Base-by-base conservation (phyloP, 345 rosid species). In the Balakata baccata region DNA sequence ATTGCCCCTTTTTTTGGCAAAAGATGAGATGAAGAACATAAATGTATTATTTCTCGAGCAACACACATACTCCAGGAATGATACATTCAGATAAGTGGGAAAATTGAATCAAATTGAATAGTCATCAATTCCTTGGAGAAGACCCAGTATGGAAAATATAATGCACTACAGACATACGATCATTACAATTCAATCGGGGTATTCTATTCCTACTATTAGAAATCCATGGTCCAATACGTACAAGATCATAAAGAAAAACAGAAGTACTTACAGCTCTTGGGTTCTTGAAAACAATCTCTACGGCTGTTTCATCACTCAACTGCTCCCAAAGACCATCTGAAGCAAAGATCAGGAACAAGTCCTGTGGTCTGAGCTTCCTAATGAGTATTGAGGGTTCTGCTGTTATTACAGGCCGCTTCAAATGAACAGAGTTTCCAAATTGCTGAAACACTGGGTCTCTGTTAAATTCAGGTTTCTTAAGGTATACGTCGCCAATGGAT, bases 301-400 rank as follows among this genome's bases (percentile, higher is more conserved):
- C 95, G 0, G 96, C 99, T 54, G 86, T 85, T 86, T 92, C 86
- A 75, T 95, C 99, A 41, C 84, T 89, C 81, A 95, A 85, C 74
- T 95, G 98, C 80, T 95, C 99, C 99, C 99, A 95, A 52, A 95
- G 96, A 84, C 99, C 98, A 79, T 94, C 98, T 17, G 97, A 92
- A 82, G 98, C 98, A 87, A 94, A 94, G 77, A 94, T 90, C 70
- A 95, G 83, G 81, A 95, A 95, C 61, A 83, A 74, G 84, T 95
- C 99, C 45, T 89, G 85, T 76, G 90, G 85, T 77, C 74, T 86
- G 29, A 92, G 90, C 84, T 90, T 81, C 80, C 97, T 86, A 25
- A 80, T 82, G 72, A 90, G 78, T 50, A 95, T 81, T 11, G 99
- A 88, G 5, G 99, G 99, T 76, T 95, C 99, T 12, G 98, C 97